These are phyloP conservation scores for Ophiostoma himal-ulmi DNA, from an alignment of 2,329 filamentous ascomycete species.

Conservation along the genomic window DNA sequence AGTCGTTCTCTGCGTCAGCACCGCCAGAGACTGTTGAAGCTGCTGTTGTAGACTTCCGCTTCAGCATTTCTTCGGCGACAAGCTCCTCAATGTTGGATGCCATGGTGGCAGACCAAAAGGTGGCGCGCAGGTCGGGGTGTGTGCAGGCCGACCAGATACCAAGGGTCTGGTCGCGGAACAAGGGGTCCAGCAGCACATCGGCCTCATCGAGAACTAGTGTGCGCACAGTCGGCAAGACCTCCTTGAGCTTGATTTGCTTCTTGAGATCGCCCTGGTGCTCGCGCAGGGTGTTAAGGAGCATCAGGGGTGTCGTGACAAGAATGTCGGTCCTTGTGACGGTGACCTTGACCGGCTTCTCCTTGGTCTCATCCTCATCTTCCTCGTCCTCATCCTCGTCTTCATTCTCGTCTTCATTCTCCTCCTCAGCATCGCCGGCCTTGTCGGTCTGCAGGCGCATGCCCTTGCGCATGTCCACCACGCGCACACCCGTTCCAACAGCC, in stretches of 20 bases:
- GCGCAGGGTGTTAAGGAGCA: conserved; percentile 67
- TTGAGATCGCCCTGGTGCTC: conserved; percentile 31
- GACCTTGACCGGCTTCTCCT: background rate
- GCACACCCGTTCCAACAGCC: conserved; percentile 62
- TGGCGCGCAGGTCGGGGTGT: conserved; percentile 62
- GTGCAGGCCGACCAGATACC: conserved; percentile 76
- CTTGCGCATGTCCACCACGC: conserved; percentile 76
- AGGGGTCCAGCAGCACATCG: conserved; percentile 83
- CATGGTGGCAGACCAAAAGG: conserved; percentile 96
- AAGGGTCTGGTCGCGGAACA: conserved; percentile 85
- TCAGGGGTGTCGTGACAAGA: conserved; percentile 71
- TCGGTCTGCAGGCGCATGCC: conserved; percentile 60
- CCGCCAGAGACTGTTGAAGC: background rate
- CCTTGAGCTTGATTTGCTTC: conserved; percentile 36
- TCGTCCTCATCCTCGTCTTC: conserved; percentile 35
- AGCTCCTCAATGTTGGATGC: conserved; percentile 84
- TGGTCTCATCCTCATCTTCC: conserved; percentile 26
- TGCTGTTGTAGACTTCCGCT: background rate
- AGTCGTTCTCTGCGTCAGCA: background rate
- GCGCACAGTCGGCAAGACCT: conserved; percentile 57
- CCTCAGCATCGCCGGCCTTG: conserved; percentile 34
- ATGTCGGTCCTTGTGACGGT: conserved; percentile 65
- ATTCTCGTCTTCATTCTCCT: conserved; percentile 23
- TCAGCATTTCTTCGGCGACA: conserved; percentile 59
- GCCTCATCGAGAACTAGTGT: conserved; percentile 86